These are phyloP conservation scores for Dioszegia crocea DNA, from an alignment of 768 basidiomycete genomes.

Conservation along the genomic window DNA sequence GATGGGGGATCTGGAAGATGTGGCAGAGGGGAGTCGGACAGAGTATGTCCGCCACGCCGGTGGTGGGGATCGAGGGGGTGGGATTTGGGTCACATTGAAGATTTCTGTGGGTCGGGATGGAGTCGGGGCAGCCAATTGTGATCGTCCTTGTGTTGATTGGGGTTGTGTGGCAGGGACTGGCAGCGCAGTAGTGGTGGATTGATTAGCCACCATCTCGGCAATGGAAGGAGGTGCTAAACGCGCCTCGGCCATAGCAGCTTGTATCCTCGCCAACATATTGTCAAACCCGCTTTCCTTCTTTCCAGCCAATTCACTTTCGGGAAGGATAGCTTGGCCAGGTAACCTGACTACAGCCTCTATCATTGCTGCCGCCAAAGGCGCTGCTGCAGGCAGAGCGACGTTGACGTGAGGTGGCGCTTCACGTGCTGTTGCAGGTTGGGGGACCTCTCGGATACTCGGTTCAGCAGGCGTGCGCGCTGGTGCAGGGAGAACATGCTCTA, in stretches of 20 bases:
- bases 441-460: neutral
- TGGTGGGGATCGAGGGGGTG: constrained; percentile 44
- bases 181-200: neutral
- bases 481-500: too few relatives aligned
- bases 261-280: constrained; percentile 46
- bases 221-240: constrained; percentile 4
- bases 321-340: constrained; percentile 4
- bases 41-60: constrained; percentile 50
- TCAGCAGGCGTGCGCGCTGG: constrained; percentile 9
- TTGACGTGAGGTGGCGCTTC: neutral
- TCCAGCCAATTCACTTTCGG: neutral
- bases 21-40: constrained; percentile 38
- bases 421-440: neutral
- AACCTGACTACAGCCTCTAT: constrained; percentile 1
- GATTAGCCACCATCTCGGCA: neutral
- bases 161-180: neutral
- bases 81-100: constrained; percentile 39
- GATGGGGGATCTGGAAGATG: constrained; percentile 12
- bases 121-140: neutral
- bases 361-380: neutral
- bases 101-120: constrained; percentile 9
- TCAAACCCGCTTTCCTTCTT: constrained; percentile 30
- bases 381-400: neutral
- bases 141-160: neutral
- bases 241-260: constrained; percentile 45